Base-by-base conservation (phyloP, 2,329 filamentous ascomycete species). In the Fusarium ambrosium region DNA sequence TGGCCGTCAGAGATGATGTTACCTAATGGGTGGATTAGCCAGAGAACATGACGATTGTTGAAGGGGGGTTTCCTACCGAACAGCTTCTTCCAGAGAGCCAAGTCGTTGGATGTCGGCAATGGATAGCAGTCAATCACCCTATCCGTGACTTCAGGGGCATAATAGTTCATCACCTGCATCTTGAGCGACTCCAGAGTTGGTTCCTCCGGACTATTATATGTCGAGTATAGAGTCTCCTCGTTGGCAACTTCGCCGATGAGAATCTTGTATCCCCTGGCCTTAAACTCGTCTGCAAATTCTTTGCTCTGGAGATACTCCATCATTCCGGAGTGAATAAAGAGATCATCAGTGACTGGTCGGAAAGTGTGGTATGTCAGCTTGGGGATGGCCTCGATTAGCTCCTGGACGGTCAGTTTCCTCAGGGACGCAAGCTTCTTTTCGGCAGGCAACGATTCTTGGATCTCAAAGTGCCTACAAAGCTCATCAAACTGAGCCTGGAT, bases 341-440 rank as follows among this genome's bases (percentile, higher is more conserved):
- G 41, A 7, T 80, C 80, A 62, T 87, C 84, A 0, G 85, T 87
- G 10, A 85, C 80, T 1, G 85, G 83, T 2, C 86, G 83, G 78
- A 87, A 87, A 0, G 85, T 87, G 68, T 87, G 85, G 53, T 84
- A 80, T 63, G 85, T 81, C 36, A 87, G 74, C 16, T 83, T 72
- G 27, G 79, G 76, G 16, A 86, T 80, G 0, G 81, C 80, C 4
- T 71, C 69, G 2, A 84, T 73, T 3, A 87, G 76, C 16, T 84
- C 80, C 2, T 74, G 62, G 2, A 78, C 72, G 8, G 74, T 74
- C 5, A 85, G 72, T 6, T 76, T 63, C 7, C 84, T 80, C 6
- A 87, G 74, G 2, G 66, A 48, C 1, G 74, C 71, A 6, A 86
- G 60, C 64, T 84, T 86, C 32, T 81, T 76, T 0, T 68, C 53